A percentile compares a stretch with the other conserved stretches of the same genome.
Evolutionary conservation across 148 eudicot species (phyloP).

Genomic region (Vaccinium macrocarpon): DNA sequence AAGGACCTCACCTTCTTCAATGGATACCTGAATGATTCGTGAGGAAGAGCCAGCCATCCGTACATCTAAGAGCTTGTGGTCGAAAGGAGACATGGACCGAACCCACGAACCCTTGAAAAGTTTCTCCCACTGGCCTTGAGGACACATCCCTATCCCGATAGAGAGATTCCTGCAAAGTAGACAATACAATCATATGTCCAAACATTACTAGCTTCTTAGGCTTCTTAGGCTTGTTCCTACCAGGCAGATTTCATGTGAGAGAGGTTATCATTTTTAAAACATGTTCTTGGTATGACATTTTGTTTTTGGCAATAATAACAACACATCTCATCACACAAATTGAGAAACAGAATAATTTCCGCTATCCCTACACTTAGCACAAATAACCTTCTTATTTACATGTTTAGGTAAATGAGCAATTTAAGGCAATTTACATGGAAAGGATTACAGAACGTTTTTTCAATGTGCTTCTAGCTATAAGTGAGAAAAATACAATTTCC

Average conservation of each 20-base stretch:
- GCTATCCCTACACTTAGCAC: background rate
- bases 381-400: background rate
- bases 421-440: background rate
- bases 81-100: conserved; percentile 83
- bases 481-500: background rate
- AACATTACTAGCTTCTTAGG: background rate
- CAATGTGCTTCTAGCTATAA: background rate
- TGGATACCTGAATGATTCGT: conserved; percentile 48
- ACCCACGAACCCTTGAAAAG: conserved; percentile 68
- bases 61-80: conserved; percentile 72
- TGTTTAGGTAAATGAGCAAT: background rate
- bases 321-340: background rate
- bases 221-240: background rate
- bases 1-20: conserved; percentile 61
- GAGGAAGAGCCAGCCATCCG: conserved; percentile 47
- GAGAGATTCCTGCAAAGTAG: conserved; percentile 62
- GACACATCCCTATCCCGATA: conserved; percentile 86
- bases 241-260: background rate
- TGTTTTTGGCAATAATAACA: background rate
- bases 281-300: background rate
- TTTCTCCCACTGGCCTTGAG: conserved; percentile 74
- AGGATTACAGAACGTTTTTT: background rate
- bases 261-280: background rate
- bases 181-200: background rate
- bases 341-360: background rate